A percentile compares a stretch with the other conserved stretches of the same genome.
These are phyloP conservation scores for Pharnaceum exiguum DNA, from an alignment of 148 eudicot species.

Conservation along the genomic window DNA sequence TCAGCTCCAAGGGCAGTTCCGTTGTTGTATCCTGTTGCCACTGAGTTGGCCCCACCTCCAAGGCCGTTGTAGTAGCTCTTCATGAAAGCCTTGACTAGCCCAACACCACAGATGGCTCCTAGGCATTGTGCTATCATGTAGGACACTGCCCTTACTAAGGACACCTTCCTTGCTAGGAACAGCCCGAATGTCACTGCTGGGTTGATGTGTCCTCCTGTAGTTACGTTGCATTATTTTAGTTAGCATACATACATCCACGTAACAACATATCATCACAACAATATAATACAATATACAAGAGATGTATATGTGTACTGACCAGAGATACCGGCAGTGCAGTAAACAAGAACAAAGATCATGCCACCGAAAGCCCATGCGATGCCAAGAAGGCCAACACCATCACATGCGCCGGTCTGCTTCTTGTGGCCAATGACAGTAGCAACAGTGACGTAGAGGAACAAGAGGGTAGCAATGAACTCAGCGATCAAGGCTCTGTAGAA, in stretches of 20 bases:
- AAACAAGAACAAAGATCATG: conserved; percentile 88
- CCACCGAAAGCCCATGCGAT: conserved; percentile 96
- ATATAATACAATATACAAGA: no score
- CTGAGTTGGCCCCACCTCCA: conserved; percentile 71
- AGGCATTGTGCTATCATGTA: conserved; percentile 74
- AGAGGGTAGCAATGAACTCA: conserved; percentile 80
- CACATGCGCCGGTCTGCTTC: conserved; percentile 64
- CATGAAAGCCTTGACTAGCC: conserved; percentile 84
- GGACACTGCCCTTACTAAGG: conserved; percentile 54
- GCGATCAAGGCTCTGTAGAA: conserved; percentile 91
- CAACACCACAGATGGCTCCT: conserved; percentile 88
- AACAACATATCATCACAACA: no score
- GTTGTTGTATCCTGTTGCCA: conserved; percentile 49
- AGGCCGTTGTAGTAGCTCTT: conserved; percentile 38
- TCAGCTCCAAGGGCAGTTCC: conserved; percentile 88
- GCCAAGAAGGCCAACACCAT: conserved; percentile 78
- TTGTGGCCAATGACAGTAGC: conserved; percentile 92
- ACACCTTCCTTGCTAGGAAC: conserved; percentile 76
- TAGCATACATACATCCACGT: no score
- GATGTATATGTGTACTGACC: conserved; percentile 26
- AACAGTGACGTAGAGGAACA: conserved; percentile 70
- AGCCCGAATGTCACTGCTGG: conserved; percentile 89
- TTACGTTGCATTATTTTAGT: no score
- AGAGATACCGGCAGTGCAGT: conserved; percentile 97
- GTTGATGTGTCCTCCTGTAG: conserved; percentile 85